phyloP scores from a whole-genome alignment of 83 land plant genomes.

The Picea abies region DNA sequence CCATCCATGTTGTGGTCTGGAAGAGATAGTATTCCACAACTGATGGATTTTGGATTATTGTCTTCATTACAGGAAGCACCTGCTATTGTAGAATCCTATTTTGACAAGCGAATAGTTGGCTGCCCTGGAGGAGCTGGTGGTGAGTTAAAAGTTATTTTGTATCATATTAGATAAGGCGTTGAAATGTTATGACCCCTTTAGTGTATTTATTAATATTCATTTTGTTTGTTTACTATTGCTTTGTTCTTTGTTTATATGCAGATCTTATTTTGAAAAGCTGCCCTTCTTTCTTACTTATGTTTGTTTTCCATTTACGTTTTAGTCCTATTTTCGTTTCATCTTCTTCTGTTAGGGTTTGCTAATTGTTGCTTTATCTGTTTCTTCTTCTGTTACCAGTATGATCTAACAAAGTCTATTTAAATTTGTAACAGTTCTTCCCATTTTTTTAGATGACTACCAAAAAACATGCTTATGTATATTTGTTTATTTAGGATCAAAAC shows the following conservation, averaged over 20 bases:
- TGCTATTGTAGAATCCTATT: slow-evolving; percentile 64
- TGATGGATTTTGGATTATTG: background rate
- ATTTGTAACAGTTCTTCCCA: background rate
- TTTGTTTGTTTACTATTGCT: background rate
- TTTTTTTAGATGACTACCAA: no score
- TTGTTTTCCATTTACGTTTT: background rate
- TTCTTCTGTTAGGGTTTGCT: background rate
- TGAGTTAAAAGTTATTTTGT: slow-evolving; percentile 17
- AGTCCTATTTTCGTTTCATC: background rate
- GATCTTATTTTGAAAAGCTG: background rate
- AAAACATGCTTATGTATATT: no score
- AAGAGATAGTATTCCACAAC: background rate
- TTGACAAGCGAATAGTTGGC: slow-evolving; percentile 76
- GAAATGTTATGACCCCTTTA: no score
- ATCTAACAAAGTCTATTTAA: background rate
- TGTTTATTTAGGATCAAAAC: background rate
- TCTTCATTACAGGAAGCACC: slow-evolving; percentile 62
- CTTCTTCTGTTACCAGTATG: background rate
- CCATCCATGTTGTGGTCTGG: background rate
- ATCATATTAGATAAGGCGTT: background rate
- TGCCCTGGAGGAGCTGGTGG: slow-evolving; percentile 82
- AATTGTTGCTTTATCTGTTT: background rate
- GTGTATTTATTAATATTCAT: no score
- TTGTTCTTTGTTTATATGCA: background rate
- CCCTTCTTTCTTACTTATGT: no score